A percentile compares a stretch with the other conserved stretches of the same genome.
Evolutionary conservation across 164 flowering plant species (phyloP).

Genomic region (Vitis cinerea): DNA sequence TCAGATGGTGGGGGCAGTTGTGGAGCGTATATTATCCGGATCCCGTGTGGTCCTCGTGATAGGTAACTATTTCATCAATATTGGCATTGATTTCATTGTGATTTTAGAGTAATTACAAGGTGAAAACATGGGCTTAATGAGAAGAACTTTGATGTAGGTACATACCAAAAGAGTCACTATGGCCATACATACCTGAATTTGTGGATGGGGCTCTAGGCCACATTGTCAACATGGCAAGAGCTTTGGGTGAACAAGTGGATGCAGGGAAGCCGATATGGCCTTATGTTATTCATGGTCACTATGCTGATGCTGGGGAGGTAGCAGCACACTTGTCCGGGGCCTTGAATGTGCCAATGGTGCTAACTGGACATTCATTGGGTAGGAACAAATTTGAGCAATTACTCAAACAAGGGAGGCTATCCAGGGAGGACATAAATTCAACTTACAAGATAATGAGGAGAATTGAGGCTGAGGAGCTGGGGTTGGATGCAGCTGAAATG

Average conservation of each 20-base stretch:
- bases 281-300: conserved; percentile 83
- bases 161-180: conserved; percentile 71
- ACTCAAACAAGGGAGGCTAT: conserved; percentile 72
- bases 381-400: conserved; percentile 85
- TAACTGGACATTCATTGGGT: conserved; percentile 83
- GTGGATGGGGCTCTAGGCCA: conserved; percentile 72
- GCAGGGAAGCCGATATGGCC: conserved; percentile 76
- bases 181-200: conserved; percentile 84
- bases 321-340: conserved; percentile 73
- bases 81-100: too few species aligned
- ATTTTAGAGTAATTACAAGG: too few species aligned
- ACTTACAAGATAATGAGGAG: conserved; percentile 81
- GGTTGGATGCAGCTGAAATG: conserved; percentile 82
- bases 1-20: conserved; percentile 37
- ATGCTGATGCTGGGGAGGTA: conserved; percentile 84
- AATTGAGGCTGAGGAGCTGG: conserved; percentile 78
- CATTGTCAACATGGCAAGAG: conserved; percentile 71
- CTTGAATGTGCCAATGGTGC: conserved; percentile 79
- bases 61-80: conserved; percentile 22
- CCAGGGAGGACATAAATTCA: conserved; percentile 66
- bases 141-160: conserved; percentile 33
- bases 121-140: too few species aligned
- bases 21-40: conserved; percentile 77
- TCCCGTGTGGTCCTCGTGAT: conserved; percentile 75
- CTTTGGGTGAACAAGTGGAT: conserved; percentile 57